These are phyloP conservation scores for Kentomonas sorsogonicus DNA, from an alignment of 208 protist genomes.

Conservation along the genomic window DNA sequence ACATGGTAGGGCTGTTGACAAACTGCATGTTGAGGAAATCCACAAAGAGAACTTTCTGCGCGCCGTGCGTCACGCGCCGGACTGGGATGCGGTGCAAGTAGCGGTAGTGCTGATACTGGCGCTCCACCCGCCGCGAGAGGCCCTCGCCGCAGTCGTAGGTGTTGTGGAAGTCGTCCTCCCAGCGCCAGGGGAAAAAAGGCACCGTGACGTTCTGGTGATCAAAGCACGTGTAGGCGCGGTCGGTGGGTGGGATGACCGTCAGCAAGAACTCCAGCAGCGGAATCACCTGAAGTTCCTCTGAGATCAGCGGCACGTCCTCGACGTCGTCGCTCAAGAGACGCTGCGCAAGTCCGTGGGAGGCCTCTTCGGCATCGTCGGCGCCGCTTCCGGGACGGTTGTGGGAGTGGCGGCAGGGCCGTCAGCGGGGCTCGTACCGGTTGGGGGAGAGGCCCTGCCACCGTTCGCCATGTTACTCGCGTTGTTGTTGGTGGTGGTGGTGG, in stretches of 20 bases:
- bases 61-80: slow-evolving; percentile 15
- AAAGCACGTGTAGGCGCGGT: slow-evolving; percentile 19
- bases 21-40: slow-evolving; percentile 10
- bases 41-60: slow-evolving; percentile 6
- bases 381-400: neutral
- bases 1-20: slow-evolving; percentile 1
- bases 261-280: slow-evolving; percentile 70
- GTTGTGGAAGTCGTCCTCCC: slow-evolving; percentile 88
- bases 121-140: slow-evolving; percentile 45
- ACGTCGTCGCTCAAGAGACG: slow-evolving; percentile 27
- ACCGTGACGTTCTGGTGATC: slow-evolving; percentile 51
- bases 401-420: neutral
- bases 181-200: slow-evolving; percentile 61
- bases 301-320: slow-evolving; percentile 46
- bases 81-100: slow-evolving; percentile 10
- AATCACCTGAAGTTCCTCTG: slow-evolving; percentile 51
- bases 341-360: slow-evolving; percentile 7
- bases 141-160: slow-evolving; percentile 47
- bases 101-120: slow-evolving; percentile 50
- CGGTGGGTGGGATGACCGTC: slow-evolving; percentile 39
- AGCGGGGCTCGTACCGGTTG: neutral
- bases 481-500: neutral
- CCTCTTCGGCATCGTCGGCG: neutral
- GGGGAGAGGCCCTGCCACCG: neutral
- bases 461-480: neutral